Evolutionary conservation across 192 early-diverging fungal genomes (phyloP), one percentile per base, ranked within the genome.

Genomic region (Lunasporangiospora selenospora): DNA sequence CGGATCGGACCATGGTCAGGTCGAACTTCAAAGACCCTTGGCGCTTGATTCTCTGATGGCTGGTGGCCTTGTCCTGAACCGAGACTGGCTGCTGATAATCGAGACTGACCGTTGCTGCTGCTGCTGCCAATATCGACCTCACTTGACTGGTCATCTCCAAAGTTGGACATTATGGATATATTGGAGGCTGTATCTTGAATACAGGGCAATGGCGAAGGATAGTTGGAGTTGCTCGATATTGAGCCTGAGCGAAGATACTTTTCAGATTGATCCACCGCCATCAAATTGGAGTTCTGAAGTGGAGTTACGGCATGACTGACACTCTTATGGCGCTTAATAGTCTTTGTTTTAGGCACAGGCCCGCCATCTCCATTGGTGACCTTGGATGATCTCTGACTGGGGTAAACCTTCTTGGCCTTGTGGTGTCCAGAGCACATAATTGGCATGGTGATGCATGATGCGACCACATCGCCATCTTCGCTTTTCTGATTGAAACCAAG

Each of bases 401-500:
- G 67, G 36, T 71, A 71, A 4, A 45, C 46, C 0, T 59, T 43
- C 47, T 62, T 71, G 27, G 67, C 67, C 53, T 71, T 71, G 41
- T 71, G 67, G 30, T 71, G 59, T 10, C 67, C 67, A 23, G 67
- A 71, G 53, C 67, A 71, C 67, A 71, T 62, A 15, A 71, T 57
- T 6, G 67, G 67, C 4, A 53, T 10, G 3, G 67, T 62, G 33
- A 36, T 51, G 47, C 67, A 71, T 23, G 46, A 42, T 9, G 59
- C 59, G 23, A 71, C 18, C 8, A 34, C 51, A 13, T 71, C 67
- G 6, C 31, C 33, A 10, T 49, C 44, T 33, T 62, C 53, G 0
- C 56, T 46, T 21, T 40, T 50, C 5, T 42, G 32, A 19, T 54
- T 52, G 3, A 36, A 30, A 27, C 57, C 57, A 33, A 47, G 0